Base-by-base conservation (phyloP, 2,329 filamentous ascomycete genomes). In the Plenodomus lindquistii region DNA sequence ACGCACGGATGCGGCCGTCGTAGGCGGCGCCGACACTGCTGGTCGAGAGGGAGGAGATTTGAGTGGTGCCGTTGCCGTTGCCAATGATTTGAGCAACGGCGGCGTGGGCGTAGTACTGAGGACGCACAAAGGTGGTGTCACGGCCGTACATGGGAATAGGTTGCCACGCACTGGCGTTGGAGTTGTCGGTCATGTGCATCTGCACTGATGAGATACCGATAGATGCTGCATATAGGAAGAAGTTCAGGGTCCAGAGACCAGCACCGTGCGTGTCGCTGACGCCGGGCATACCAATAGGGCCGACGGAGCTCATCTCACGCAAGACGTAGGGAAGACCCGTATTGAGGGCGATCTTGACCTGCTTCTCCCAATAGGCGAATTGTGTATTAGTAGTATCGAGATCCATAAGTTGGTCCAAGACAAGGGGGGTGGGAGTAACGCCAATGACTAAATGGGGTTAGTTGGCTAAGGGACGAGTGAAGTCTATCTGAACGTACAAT, bases 161-260 rank as follows among this genome's bases (percentile, higher is more conserved):
- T 52, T 77, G 74, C 79, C 79, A 81, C 2, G 78, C 76, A 46
- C 73, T 73, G 6, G 77, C 76, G 55, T 77, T 77, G 50, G 77
- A 79, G 62, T 79, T 79, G 62, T 79, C 77, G 9, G 78, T 81
- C 78, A 81, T 80, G 70, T 81, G 79, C 71, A 81, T 75, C 52
- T 79, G 72, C 2, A 81, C 77, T 8, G 75, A 75, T 0, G 71
- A 66, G 42, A 81, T 73, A 50, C 77, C 77, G 35, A 79, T 69
- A 5, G 73, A 73, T 7, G 79, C 77, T 3, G 74, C 67, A 62
- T 80, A 81, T 13, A 78, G 68, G 52, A 79, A 74, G 65, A 80
- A 81, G 65, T 81, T 81, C 42, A 81, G 70, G 9, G 75, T 76
- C 77, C 78, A 81, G 15, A 81, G 68, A 15, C 77, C 70, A n/a